A percentile compares a stretch with the other conserved stretches of the same genome.
Conservation (phyloP, 257 asterid genomes). For the Solanum rostratum region DNA sequence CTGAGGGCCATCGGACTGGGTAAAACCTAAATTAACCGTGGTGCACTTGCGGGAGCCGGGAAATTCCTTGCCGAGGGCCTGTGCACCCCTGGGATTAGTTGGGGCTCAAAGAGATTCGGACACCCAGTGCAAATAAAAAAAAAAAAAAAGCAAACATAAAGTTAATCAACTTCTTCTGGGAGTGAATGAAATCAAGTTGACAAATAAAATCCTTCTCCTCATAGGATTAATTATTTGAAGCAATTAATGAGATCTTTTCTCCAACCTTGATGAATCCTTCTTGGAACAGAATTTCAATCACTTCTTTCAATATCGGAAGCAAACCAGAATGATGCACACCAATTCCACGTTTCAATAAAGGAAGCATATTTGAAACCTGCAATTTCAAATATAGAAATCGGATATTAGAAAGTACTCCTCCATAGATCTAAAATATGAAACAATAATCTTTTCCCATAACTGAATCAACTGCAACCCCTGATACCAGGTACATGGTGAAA, state of each 20-base stretch:
- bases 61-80: too few species aligned
- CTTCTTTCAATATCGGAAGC: conserved; percentile 97
- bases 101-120: too few species aligned
- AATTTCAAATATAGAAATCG: neutral
- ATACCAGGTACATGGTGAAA: neutral
- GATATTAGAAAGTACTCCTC: neutral
- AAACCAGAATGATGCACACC: conserved; percentile 99
- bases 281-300: conserved; percentile 91
- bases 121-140: too few species aligned
- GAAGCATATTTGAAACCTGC: conserved; percentile 91
- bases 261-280: conserved; percentile 95
- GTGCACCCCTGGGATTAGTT: too few species aligned
- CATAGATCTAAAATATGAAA: neutral
- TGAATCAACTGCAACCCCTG: neutral
- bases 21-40: too few species aligned
- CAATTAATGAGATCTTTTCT: conserved; percentile 3
- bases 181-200: neutral
- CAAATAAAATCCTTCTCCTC: neutral
- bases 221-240: neutral
- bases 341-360: conserved; percentile 87
- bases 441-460: neutral
- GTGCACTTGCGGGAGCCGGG: too few species aligned
- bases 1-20: too few species aligned
- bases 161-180: neutral
- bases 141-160: neutral